phyloP scores from a whole-genome alignment of 345 rosid species.

The Euphorbia peplus region DNA sequence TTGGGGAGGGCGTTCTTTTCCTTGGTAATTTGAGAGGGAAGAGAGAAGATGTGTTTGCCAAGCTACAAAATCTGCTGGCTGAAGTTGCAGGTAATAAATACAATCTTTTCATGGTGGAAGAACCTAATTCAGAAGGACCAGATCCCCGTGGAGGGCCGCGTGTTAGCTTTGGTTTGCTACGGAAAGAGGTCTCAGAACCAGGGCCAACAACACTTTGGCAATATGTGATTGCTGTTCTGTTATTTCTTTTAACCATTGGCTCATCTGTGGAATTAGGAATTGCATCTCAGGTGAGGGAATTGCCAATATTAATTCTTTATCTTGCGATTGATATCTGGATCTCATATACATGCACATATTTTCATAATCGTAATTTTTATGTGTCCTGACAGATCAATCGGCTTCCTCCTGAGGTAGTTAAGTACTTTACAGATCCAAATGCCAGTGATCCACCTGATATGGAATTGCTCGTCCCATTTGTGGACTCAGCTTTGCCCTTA shows the following conservation, averaged over 20 bases:
- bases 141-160: conserved; percentile 96
- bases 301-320: not conserved
- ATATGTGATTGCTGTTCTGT: conserved; percentile 79
- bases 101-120: conserved; percentile 93
- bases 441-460: conserved; percentile 83
- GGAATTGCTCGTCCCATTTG: conserved; percentile 82
- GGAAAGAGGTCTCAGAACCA: conserved; percentile 96
- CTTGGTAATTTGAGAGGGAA: conserved; percentile 85
- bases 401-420: conserved; percentile 88
- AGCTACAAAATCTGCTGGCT: conserved; percentile 62
- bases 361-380: no score
- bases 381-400: conserved; percentile 65
- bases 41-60: conserved; percentile 75
- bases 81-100: conserved; percentile 70
- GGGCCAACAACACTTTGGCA: conserved; percentile 98
- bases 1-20: conserved; percentile 84
- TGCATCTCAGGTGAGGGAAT: conserved; percentile 75
- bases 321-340: not conserved
- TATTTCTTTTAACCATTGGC: conserved; percentile 82
- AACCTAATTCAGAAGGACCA: conserved; percentile 85
- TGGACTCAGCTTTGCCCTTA: conserved; percentile 86
- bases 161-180: conserved; percentile 84
- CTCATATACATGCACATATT: not conserved
- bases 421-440: conserved; percentile 92
- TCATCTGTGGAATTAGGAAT: conserved; percentile 90